Base-by-base conservation (phyloP, 108 stramenopile genomes). In the Skeletonema tropicum region DNA sequence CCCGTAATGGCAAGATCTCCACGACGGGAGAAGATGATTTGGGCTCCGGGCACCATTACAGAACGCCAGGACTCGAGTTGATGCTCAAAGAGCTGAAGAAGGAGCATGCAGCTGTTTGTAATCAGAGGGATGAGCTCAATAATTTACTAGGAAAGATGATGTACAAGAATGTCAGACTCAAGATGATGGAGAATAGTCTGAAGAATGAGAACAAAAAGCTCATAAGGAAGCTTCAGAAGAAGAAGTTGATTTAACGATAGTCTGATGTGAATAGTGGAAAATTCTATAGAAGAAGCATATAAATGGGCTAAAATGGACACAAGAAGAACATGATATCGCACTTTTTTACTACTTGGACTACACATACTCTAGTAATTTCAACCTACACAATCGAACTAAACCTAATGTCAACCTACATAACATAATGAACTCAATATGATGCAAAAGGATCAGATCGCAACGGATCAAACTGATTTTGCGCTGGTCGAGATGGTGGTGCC, bases 271-370 rank as follows among this genome's bases (percentile, higher is more conserved):
- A 29, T 29, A 29, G 26, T 1, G 26, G 26, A 29, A 29, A 29
- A 29, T 1, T 29, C 26, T 29, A 1, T 29, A 29, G 26, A 29
- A 29, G 26, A 29, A 29, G 2, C 2, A 2, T 29, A 29, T 29
- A 29, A 29, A 2, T 29, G 2, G 26, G 26, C 26, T 29, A 29
- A 1, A 29, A 29, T 29, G 26, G 2, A 29, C 26, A 29, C 26
- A 29, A 29, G 26, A 29, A 29, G 26, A 12, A 39, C 38, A 39
- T 39, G 42, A 45, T 15, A 96, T 75, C 93, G 94, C 52, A 55
- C 42, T 14, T 45, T 41, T 45, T 45, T 45, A 45, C 38, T 45
- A 45, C 15, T 45, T 45, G 11, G 13, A n/a, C 42, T 5, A 45
- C 42, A 45, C 14, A 15, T 4, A 35, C 33, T 35, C 42, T 45